phyloP scores from a whole-genome alignment of 331 rosid species.

The Ulmus americana region DNA sequence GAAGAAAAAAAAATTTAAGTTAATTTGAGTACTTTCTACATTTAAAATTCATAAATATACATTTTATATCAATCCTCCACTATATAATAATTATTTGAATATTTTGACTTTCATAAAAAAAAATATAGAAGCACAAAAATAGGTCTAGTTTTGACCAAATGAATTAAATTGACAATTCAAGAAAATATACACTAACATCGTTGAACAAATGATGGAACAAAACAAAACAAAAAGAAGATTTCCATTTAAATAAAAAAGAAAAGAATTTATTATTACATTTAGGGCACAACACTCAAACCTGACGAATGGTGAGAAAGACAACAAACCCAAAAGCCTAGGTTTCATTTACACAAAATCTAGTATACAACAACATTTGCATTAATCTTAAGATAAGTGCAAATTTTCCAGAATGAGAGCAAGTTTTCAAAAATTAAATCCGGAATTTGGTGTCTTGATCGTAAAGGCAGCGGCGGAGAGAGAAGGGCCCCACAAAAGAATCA shows the following conservation, averaged over 20 bases:
- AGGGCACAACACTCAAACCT: conserved; percentile 31
- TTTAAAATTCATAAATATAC: too few relatives aligned
- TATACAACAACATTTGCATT: conserved; percentile 22
- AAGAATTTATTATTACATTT: conserved; percentile 24
- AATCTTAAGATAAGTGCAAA: conserved; percentile 22
- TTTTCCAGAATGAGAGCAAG: conserved; percentile 3
- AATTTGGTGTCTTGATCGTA: conserved; percentile 21
- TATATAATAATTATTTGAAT: too few relatives aligned
- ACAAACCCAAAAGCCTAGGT: conserved; percentile 23
- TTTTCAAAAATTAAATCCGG: conserved; percentile 12
- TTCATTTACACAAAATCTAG: conserved; percentile 39
- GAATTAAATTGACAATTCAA: too few relatives aligned
- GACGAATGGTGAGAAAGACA: conserved; percentile 12
- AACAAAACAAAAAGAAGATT: background rate
- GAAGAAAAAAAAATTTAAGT: too few relatives aligned
- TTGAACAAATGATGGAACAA: background rate
- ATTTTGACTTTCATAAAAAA: too few relatives aligned
- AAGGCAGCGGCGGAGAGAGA: conserved; percentile 12
- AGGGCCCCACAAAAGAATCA: conserved; percentile 40
- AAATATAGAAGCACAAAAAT: too few relatives aligned
- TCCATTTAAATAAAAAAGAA: background rate
- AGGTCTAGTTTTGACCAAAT: too few relatives aligned
- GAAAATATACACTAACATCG: background rate
- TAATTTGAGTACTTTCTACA: too few relatives aligned
- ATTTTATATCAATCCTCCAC: too few relatives aligned